phyloP scores from a whole-genome alignment of 805 yeast genomes.

The Pichia californica region DNA sequence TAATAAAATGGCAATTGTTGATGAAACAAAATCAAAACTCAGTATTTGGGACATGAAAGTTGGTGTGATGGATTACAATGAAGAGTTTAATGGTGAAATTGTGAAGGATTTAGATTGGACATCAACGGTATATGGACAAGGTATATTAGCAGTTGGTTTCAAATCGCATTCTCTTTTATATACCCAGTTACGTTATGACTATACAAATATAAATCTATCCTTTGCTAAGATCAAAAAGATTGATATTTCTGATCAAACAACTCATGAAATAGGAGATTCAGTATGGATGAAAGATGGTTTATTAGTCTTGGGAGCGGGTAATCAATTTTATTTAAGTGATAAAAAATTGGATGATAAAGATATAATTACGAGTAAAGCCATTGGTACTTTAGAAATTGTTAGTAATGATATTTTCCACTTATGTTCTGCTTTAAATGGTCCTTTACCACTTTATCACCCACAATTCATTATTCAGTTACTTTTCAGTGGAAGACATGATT shows the following conservation, averaged over 20 bases:
- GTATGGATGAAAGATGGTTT: slow-evolving; percentile 78
- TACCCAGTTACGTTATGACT: slow-evolving; percentile 82
- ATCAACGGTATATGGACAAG: slow-evolving; percentile 54
- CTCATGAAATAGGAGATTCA: slow-evolving; percentile 83
- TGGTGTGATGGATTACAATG: slow-evolving; percentile 60
- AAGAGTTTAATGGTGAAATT: slow-evolving; percentile 29
- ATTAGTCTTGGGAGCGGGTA: slow-evolving; percentile 80
- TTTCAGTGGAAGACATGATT: slow-evolving; percentile 49
- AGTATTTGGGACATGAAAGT: slow-evolving; percentile 76
- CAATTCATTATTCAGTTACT: slow-evolving; percentile 74
- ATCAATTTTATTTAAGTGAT: slow-evolving; percentile 80
- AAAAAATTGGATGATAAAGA: slow-evolving; percentile 53
- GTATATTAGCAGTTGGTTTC: slow-evolving; percentile 79
- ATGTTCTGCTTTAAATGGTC: slow-evolving; percentile 78
- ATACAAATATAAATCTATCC: slow-evolving; percentile 72
- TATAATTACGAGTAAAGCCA: slow-evolving; percentile 43
- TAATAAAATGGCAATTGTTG: slow-evolving; percentile 70
- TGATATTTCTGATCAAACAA: slow-evolving; percentile 63
- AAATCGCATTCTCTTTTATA: slow-evolving; percentile 54
- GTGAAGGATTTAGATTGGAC: slow-evolving; percentile 88
- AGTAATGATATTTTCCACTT: slow-evolving; percentile 57
- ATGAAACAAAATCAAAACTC: slow-evolving; percentile 41
- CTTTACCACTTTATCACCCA: slow-evolving; percentile 86
- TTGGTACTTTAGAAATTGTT: slow-evolving; percentile 54
- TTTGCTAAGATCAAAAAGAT: slow-evolving; percentile 70